Evolutionary conservation across 306 rosid genomes (phyloP), one percentile per base, ranked within the genome.

Genomic region (Delonix regia): DNA sequence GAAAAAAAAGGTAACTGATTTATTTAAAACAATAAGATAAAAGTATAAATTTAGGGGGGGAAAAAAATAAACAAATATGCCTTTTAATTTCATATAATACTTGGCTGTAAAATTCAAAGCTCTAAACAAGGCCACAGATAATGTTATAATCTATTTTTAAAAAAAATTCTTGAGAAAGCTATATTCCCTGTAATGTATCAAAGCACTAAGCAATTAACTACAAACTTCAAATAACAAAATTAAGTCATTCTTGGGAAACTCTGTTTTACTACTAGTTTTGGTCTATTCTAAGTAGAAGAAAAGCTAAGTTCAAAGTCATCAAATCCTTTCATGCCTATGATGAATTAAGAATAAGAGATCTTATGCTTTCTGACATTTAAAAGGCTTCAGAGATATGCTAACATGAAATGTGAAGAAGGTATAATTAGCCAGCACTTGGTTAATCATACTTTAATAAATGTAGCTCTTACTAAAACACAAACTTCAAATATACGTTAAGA

Each of bases 101-200:
- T 95, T 89, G 78, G 95, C 76, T 62, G 97, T 86, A 79, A 95
- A 83, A 83, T 86, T 84, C 86, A 95, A 85, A 73, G 97, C 97
- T 86, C 99, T 89, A 69, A 89, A 89, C 10, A 95, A 86, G 79
- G 93, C 93, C 81, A 95, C 98, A 4, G 93, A 89, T 74, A 95
- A 83, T 21, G 98, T 98, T 79, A 92, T 89, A 85, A 95, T 89
- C 98, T 92, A 92, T 88, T 83, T 79, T n/a, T n/a, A n/a, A n/a
- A n/a, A n/a, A n/a, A n/a, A n/a, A n/a, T n/a, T n/a, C n/a, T n/a
- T n/a, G n/a, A n/a, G n/a, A n/a, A n/a, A n/a, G n/a, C n/a, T n/a
- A n/a, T n/a, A n/a, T n/a, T n/a, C n/a, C n/a, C n/a, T n/a, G n/a
- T n/a, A 73, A 77, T 51, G 65, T 78, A 55, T 76, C 24, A 70